Conservation (phyloP, 1,139 yeast species). For the Saccharomyces hybrid region DNA sequence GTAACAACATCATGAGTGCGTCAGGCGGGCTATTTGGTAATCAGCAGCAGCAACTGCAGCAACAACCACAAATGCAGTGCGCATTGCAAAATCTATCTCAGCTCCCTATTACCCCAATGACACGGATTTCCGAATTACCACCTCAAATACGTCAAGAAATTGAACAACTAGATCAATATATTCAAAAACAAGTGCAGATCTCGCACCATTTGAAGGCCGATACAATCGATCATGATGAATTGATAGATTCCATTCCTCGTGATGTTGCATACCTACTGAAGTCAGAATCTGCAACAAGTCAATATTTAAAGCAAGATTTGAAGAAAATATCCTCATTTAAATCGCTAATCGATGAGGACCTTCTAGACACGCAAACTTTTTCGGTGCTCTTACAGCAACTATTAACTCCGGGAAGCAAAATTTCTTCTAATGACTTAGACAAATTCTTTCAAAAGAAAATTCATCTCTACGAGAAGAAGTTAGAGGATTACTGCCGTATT, state of each 20-base stretch:
- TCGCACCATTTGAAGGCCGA: constrained; percentile 71
- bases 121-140: constrained; percentile 82
- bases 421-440: constrained; percentile 48
- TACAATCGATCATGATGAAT: constrained; percentile 54
- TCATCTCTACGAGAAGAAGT: constrained; percentile 45
- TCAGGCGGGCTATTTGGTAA: constrained; percentile 19
- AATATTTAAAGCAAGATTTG: constrained; percentile 57
- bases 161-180: constrained; percentile 75
- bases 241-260: constrained; percentile 73
- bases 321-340: constrained; percentile 41
- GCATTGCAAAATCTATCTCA: constrained; percentile 28
- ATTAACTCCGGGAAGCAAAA: constrained; percentile 58
- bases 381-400: constrained; percentile 59
- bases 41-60: constrained; percentile 28
- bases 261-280: constrained; percentile 69
- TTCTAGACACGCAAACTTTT: constrained; percentile 55
- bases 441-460: constrained; percentile 47
- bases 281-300: constrained; percentile 56
- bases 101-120: constrained; percentile 65
- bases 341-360: constrained; percentile 37
- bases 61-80: constrained; percentile 35
- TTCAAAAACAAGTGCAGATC: constrained; percentile 72
- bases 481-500: constrained; percentile 58
- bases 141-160: constrained; percentile 64
- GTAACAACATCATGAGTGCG: not conserved